A percentile compares a stretch with the other conserved stretches of the same genome.
These are phyloP conservation scores for Fusarium sp. DNA, from an alignment of 2,329 filamentous ascomycete species.

Conservation along the genomic window DNA sequence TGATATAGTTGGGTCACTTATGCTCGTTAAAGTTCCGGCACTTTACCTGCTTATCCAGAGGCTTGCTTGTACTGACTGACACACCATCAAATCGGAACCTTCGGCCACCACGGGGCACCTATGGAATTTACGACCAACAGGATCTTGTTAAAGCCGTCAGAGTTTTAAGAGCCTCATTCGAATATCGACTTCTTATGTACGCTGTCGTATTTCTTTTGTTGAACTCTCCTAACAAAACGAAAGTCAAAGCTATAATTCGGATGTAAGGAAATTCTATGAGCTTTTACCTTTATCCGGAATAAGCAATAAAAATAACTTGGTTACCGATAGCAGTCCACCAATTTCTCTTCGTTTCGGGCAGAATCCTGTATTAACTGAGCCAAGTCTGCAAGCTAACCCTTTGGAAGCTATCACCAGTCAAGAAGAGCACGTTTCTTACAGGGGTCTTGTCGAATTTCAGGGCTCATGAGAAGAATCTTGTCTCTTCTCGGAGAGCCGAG, in stretches of 20 bases:
- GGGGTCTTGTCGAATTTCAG: constrained; percentile 15
- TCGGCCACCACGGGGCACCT: constrained; percentile 13
- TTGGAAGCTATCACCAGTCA: constrained; percentile 24
- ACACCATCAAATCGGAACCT: constrained; percentile 23
- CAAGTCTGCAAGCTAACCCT: no score
- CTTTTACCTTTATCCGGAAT: not conserved
- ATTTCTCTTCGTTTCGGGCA: constrained; percentile 4
- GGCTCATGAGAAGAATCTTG: constrained; percentile 7
- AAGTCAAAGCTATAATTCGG: constrained; percentile 2
- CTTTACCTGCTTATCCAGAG: constrained; percentile 1
- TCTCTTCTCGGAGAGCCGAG: constrained; percentile 27
- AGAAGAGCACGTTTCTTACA: constrained; percentile 31
- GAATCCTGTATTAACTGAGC: no score
- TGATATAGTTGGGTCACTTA: constrained; percentile 1
- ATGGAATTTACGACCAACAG: not conserved
- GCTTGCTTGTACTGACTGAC: constrained; percentile 2
- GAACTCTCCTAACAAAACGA: constrained; percentile 4
- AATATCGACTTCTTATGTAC: constrained; percentile 2
- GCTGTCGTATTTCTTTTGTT: constrained; percentile 4
- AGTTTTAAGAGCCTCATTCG: constrained; percentile 26
- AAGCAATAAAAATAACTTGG: not conserved
- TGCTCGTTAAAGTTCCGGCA: constrained; percentile 4
- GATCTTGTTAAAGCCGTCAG: constrained; percentile 9
- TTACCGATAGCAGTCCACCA: not conserved
- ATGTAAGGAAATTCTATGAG: constrained; percentile 6